These are phyloP conservation scores for Corymbia citriodora DNA, from an alignment of 441 rosid species.

Conservation along the genomic window DNA sequence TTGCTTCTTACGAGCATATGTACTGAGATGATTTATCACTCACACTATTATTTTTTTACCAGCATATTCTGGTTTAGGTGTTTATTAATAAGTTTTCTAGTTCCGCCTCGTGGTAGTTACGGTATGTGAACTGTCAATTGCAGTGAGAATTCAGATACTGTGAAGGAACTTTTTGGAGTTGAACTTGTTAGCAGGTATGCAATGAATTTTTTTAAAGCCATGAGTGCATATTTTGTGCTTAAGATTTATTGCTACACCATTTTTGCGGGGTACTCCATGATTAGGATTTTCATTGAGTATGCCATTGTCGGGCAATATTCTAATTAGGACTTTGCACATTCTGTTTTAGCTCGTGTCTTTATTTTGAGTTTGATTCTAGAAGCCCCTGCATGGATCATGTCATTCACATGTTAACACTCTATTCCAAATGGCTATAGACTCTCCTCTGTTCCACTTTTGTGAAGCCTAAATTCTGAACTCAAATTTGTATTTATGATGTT, in stretches of 20 bases:
- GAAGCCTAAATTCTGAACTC: background rate
- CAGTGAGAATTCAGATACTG: constrained; percentile 60
- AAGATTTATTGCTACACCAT: background rate
- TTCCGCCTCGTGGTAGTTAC: background rate
- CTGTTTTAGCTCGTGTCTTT: background rate
- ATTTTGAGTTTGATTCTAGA: background rate
- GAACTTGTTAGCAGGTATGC: constrained; percentile 78
- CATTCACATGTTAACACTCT: background rate
- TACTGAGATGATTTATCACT: background rate
- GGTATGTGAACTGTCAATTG: background rate
- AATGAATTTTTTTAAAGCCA: background rate
- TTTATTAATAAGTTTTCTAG: background rate
- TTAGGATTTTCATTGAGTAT: background rate
- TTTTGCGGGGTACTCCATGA: background rate
- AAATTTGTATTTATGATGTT: background rate
- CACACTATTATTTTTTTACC: background rate
- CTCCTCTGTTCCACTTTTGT: background rate
- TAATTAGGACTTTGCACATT: background rate
- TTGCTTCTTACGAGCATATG: background rate
- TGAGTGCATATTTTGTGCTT: background rate
- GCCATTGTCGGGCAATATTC: background rate
- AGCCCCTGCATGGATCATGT: background rate
- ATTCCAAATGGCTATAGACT: background rate
- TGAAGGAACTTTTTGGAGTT: constrained; percentile 74
- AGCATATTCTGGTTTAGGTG: background rate